Evolutionary conservation across 2,329 filamentous ascomycete genomes (phyloP), one percentile per base, ranked within the genome.

Genomic region (Knufia petricola): DNA sequence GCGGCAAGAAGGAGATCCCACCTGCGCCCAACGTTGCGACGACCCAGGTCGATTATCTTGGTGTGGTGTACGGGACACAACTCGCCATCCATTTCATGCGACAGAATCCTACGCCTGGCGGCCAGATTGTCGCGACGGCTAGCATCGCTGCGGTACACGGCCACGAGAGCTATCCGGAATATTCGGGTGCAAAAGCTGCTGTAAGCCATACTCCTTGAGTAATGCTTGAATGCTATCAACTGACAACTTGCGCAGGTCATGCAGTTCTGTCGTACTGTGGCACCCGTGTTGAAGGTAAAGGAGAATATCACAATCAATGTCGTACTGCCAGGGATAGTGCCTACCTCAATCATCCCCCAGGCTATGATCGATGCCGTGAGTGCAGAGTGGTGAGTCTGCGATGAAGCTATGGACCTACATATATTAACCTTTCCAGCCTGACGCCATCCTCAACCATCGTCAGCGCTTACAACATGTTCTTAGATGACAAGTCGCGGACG

Each of bases 101-200:
- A 10, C 50, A 59, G 34, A 57, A 59, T 48, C 17, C 43, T 17
- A 37, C 9, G 4, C 19, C 19, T 8, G 21, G 4, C 19, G 37
- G 37, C 19, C 60, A 60, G 48, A 58, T 65, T 34, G 55, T 64
- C 30, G 50, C 62, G 24, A 66, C 63, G 4, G 50, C 61, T 12
- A 59, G 55, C 15, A 56, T 57, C 20, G 61, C 58, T 1, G 63
- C 60, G 12, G 51, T 66, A 15, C 63, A 63, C 44, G 55, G 59
- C 1, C 38, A 59, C 1, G 56, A 60, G 3, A 50, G 55, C 8
- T 52, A 60, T 9, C 67, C 68, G 0, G 64, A 67, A 49, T 70
- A 70, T 49, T 64, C 64, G 1, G 63, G 65, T 4, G 60, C 60
- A 23, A 70, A 70, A 52, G 66, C 69, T 52, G 67, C 59, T 9